Percentiles rank a stretch among this genome's conserved stretches.
These are phyloP conservation scores for Mortierella alpina DNA, from an alignment of 192 early-diverging fungal species.

Conservation along the genomic window DNA sequence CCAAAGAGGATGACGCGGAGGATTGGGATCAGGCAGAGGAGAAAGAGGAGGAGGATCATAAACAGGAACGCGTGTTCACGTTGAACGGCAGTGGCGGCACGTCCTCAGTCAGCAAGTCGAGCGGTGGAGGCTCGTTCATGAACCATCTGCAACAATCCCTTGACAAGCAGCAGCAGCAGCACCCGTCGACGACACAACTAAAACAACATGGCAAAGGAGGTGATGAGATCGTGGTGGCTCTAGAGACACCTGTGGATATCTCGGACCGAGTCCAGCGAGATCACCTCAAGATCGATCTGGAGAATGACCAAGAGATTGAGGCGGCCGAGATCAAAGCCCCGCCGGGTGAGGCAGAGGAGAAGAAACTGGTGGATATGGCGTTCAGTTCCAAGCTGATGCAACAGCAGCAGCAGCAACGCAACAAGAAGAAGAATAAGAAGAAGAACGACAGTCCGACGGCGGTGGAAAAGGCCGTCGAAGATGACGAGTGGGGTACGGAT, in stretches of 20 bases:
- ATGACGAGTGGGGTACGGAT: slow-evolving; percentile 38
- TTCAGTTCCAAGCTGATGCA: slow-evolving; percentile 31
- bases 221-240: slow-evolving; percentile 11
- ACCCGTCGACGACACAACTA: background rate
- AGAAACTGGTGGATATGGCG: slow-evolving; percentile 8
- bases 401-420: background rate
- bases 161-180: background rate
- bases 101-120: too few species aligned
- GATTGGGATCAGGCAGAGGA: background rate
- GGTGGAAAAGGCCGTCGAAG: slow-evolving; percentile 10
- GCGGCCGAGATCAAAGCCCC: slow-evolving; percentile 15
- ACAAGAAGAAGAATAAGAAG: background rate
- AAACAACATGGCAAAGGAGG: background rate
- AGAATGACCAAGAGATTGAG: background rate
- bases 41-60: slow-evolving; percentile 22
- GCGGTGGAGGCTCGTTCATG: background rate
- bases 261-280: background rate
- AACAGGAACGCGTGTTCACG: slow-evolving; percentile 13
- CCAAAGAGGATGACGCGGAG: background rate
- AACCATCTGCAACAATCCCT: background rate
- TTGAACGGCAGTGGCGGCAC: background rate
- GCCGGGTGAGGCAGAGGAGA: slow-evolving; percentile 5
- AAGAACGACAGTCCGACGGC: background rate
- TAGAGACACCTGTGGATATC: slow-evolving; percentile 11
- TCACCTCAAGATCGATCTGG: background rate